Evolutionary conservation across 2,329 filamentous ascomycete genomes (phyloP).

Genomic region (Pseudopyrenochaeta lycopersici): DNA sequence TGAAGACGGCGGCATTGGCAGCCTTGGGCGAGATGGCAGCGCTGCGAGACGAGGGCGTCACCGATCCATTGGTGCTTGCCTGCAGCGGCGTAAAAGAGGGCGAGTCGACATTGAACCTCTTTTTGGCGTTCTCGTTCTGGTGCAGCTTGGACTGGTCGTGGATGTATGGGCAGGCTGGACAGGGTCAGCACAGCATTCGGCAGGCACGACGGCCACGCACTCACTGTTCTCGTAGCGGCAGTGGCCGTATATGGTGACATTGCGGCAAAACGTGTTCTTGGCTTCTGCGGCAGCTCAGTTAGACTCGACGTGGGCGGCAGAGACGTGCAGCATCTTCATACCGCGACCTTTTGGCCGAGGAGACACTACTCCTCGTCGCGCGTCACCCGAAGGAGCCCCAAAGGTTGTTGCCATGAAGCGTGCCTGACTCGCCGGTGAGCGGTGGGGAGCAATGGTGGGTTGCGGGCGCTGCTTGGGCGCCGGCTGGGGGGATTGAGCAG

Average conservation of each 20-base stretch:
- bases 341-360: constrained; percentile 55
- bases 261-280: constrained; percentile 90
- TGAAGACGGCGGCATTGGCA: constrained; percentile 87
- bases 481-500: constrained; percentile 26
- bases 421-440: constrained; percentile 24
- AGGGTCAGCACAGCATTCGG: constrained; percentile 25
- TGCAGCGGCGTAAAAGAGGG: constrained; percentile 86
- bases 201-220: constrained; percentile 21
- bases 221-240: constrained; percentile 87
- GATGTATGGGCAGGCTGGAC: constrained; percentile 76
- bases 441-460: constrained; percentile 22
- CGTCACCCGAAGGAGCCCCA: constrained; percentile 49
- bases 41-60: constrained; percentile 67
- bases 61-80: constrained; percentile 56
- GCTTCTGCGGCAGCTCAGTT: constrained; percentile 59
- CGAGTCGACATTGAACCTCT: constrained; percentile 91
- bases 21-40: constrained; percentile 87
- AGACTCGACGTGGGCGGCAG: constrained; percentile 19
- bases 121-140: constrained; percentile 68
- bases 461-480: constrained; percentile 26
- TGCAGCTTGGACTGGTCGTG: constrained; percentile 77
- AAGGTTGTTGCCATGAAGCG: constrained; percentile 50
- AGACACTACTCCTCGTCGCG: constrained; percentile 53
- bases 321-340: constrained; percentile 31
- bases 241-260: constrained; percentile 91